phyloP scores from a whole-genome alignment of 2,329 filamentous ascomycete genomes.

The Talaromyces albobiverticillius region DNA sequence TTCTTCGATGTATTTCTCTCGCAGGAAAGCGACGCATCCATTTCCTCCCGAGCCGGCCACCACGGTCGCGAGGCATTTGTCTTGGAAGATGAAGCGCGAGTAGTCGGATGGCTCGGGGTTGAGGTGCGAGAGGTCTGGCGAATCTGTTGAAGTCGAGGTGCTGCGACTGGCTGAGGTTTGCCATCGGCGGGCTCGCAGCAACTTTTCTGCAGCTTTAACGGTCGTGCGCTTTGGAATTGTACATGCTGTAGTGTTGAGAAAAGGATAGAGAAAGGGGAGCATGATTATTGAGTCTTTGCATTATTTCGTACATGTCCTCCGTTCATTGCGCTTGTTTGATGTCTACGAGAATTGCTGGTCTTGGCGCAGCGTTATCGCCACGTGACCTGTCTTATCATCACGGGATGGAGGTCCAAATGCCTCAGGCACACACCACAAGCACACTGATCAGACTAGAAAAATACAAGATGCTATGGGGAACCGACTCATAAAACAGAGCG shows the following conservation, averaged over 20 bases:
- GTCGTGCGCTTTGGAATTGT: constrained; percentile 16
- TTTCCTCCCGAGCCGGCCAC: constrained; percentile 80
- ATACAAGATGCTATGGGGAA: no score
- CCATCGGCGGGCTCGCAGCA: constrained; percentile 17
- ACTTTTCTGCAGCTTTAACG: constrained; percentile 11
- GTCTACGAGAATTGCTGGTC: not conserved
- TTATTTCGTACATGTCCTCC: no score
- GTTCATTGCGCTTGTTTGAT: no score
- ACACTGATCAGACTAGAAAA: no score
- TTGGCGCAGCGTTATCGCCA: no score
- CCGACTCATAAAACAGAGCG: no score
- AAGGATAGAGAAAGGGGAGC: constrained; percentile 36
- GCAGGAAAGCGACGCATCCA: constrained; percentile 90
- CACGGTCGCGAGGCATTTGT: constrained; percentile 75
- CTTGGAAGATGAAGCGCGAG: constrained; percentile 75
- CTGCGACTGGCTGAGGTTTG: constrained; percentile 21
- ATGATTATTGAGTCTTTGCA: constrained; percentile 20
- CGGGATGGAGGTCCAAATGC: no score
- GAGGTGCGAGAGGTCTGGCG: constrained; percentile 54
- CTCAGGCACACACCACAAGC: no score
- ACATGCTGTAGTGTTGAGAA: constrained; percentile 20
- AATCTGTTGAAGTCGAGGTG: constrained; percentile 6
- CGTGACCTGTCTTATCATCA: no score
- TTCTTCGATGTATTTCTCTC: constrained; percentile 84
- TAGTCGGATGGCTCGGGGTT: constrained; percentile 85